phyloP scores from a whole-genome alignment of 768 basidiomycete species.

The Naematelia aurantialba region DNA sequence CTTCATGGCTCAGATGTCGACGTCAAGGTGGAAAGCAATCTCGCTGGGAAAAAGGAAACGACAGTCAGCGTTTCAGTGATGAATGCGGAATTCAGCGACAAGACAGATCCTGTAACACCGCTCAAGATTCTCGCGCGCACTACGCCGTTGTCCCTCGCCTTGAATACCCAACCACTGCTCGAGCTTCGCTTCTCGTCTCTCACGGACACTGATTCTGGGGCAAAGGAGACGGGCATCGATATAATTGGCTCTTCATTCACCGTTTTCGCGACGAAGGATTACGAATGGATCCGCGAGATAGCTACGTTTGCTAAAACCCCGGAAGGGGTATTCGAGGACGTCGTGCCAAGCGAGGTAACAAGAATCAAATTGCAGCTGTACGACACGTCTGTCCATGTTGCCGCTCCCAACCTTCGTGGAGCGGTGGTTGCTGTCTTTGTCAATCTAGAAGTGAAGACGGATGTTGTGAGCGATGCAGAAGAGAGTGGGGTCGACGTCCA shows the following conservation, averaged over 20 bases:
- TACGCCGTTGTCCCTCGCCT: slow-evolving; percentile 56
- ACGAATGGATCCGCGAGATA: slow-evolving; percentile 64
- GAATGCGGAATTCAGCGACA: slow-evolving; percentile 61
- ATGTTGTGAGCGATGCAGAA: slow-evolving; percentile 65
- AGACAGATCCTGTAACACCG: slow-evolving; percentile 48
- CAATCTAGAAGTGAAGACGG: slow-evolving; percentile 66
- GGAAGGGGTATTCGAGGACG: slow-evolving; percentile 88
- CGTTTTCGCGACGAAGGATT: slow-evolving; percentile 61
- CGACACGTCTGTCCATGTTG: slow-evolving; percentile 65
- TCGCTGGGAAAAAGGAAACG: slow-evolving; percentile 71
- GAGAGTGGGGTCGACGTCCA: slow-evolving; percentile 58
- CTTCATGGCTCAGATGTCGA: slow-evolving; percentile 65
- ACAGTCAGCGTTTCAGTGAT: slow-evolving; percentile 62
- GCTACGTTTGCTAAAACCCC: slow-evolving; percentile 70
- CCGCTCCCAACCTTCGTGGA: slow-evolving; percentile 62
- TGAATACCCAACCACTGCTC: slow-evolving; percentile 28
- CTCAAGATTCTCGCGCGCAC: slow-evolving; percentile 59
- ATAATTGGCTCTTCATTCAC: slow-evolving; percentile 64
- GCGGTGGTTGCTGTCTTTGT: slow-evolving; percentile 66
- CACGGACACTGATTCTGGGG: slow-evolving; percentile 58
- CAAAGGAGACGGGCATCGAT: slow-evolving; percentile 76
- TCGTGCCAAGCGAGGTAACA: slow-evolving; percentile 84
- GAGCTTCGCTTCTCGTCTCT: slow-evolving; percentile 63
- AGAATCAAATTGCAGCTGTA: slow-evolving; percentile 61
- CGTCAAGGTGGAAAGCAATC: slow-evolving; percentile 63